Base-by-base conservation (phyloP, 1,284 basidiomycete species). In the Ganoderma lucidum region DNA sequence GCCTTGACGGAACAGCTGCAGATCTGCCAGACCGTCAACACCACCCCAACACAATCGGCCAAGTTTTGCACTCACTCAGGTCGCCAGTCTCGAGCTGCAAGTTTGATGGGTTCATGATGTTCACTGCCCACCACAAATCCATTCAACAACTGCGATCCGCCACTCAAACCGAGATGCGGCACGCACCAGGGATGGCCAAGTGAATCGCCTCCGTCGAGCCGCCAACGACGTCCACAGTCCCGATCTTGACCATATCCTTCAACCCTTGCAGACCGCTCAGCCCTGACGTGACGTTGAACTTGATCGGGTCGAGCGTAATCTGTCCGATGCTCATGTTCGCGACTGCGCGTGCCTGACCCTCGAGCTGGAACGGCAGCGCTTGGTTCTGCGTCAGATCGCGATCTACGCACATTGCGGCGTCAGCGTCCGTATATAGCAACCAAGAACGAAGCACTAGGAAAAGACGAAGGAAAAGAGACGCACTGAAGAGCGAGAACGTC, bases 71-170 rank as follows among this genome's bases (percentile, higher is more conserved):
- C 87, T 71, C 75, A 90, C 89, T 84, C 68, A 92, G 75, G 75
- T 92, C 88, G 15, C 90, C 90, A 1, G 84, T 85, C 9, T 81
- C 79, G 32, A 94, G 80, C 70, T 90, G 86, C 71, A 95, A 82
- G 77, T 88, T 92, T 28, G 90, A 93, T 2, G 92, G 93, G 77
- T 95, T 95, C 76, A 83, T 77, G n/a, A 95, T 91, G 4, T 84
- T 80, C 23, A 91, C 72, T 71, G 15, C 35, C 51, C 35, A 12
- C 10, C 58, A 35, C 55, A 5, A n/a, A 5, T 51, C 23, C 41
- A 63, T 23, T 37, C 30, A 23, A 15, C 35, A 37, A 12, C 15
- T 39, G 28, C 17, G n/a, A 15, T 35, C n/a, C 30, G 1, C 10
- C 17, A 9, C 8, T n/a, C n/a, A 51, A 32, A 28, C 87, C 87